phyloP scores from a whole-genome alignment of 768 basidiomycete species.

The Trametopsis cervina region DNA sequence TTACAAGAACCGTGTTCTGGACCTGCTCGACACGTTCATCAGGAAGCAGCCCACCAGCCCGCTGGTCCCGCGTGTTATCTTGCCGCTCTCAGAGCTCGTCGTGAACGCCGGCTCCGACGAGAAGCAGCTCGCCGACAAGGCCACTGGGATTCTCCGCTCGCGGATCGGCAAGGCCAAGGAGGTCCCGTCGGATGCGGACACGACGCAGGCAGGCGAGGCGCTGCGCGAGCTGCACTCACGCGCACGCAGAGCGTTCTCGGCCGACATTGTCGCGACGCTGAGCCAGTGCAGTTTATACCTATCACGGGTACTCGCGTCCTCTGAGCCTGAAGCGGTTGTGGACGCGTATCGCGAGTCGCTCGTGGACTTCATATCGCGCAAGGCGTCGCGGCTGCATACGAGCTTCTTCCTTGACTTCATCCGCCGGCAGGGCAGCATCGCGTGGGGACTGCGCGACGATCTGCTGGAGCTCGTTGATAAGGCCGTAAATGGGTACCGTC shows the following conservation, averaged over 20 bases:
- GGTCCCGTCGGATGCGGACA: conserved; percentile 32
- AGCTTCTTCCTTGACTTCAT: conserved; percentile 77
- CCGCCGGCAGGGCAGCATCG: conserved; percentile 52
- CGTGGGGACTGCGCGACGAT: conserved; percentile 57
- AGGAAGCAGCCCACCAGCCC: conserved; percentile 74
- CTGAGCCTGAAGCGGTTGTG: conserved; percentile 34
- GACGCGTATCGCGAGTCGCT: conserved; percentile 61
- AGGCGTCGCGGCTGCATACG: conserved; percentile 67
- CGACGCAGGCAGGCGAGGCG: conserved; percentile 37
- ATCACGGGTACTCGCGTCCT: conserved; percentile 40
- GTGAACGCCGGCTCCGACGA: conserved; percentile 66
- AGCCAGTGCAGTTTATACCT: conserved; percentile 69
- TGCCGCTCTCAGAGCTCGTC: conserved; percentile 74
- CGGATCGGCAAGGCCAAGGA: conserved; percentile 75
- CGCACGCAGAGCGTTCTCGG: conserved; percentile 59
- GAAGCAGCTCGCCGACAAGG: conserved; percentile 84
- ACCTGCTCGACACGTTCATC: conserved; percentile 84
- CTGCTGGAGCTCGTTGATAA: conserved; percentile 50
- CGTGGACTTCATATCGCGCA: conserved; percentile 71
- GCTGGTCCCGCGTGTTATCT: conserved; percentile 55
- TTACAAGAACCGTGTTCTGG: conserved; percentile 94
- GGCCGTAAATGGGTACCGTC: conserved; percentile 72
- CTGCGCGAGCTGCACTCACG: conserved; percentile 61
- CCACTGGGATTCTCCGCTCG: conserved; percentile 67
- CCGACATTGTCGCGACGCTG: conserved; percentile 57